phyloP scores from a whole-genome alignment of 1,284 basidiomycete species.

The Cutaneotrichosporon cavernicola region DNA sequence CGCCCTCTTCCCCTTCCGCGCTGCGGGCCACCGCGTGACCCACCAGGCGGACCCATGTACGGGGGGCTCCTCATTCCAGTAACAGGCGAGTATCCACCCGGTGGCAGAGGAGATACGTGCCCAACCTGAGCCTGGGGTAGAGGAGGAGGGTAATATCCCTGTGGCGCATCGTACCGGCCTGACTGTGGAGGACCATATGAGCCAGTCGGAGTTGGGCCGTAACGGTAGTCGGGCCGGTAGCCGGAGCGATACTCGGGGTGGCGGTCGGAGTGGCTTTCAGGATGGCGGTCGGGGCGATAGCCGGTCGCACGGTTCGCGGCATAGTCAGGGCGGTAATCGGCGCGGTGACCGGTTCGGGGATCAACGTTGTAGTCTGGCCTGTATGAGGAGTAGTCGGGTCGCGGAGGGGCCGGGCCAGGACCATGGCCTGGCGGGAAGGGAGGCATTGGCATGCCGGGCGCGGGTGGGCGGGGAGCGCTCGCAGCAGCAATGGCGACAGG shows the following conservation, averaged over 20 bases:
- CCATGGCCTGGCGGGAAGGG: constrained; percentile 7
- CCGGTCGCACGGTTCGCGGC: too few species aligned
- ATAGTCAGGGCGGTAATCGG: background rate
- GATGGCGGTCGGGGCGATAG: background rate
- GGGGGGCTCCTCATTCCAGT: background rate
- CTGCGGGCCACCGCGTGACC: background rate
- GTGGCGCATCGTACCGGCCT: background rate
- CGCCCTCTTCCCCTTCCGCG: background rate
- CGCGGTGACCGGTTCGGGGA: background rate
- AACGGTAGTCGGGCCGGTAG: background rate
- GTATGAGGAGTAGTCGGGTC: background rate
- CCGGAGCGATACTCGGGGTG: background rate
- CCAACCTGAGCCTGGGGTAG: background rate
- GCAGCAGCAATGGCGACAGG: constrained; percentile 28
- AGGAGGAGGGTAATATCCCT: constrained; percentile 5
- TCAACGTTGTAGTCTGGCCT: too few species aligned
- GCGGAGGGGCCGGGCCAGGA: background rate
- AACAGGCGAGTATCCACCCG: constrained; percentile 2
- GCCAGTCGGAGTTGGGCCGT: background rate
- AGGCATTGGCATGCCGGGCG: background rate
- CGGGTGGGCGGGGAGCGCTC: background rate
- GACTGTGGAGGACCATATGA: background rate
- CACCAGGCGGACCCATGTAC: background rate
- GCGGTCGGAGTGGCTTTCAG: background rate
- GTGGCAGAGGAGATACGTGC: background rate